Evolutionary conservation across 129 eudicot species (phyloP).

Genomic region (Kitagawia praeruptora): DNA sequence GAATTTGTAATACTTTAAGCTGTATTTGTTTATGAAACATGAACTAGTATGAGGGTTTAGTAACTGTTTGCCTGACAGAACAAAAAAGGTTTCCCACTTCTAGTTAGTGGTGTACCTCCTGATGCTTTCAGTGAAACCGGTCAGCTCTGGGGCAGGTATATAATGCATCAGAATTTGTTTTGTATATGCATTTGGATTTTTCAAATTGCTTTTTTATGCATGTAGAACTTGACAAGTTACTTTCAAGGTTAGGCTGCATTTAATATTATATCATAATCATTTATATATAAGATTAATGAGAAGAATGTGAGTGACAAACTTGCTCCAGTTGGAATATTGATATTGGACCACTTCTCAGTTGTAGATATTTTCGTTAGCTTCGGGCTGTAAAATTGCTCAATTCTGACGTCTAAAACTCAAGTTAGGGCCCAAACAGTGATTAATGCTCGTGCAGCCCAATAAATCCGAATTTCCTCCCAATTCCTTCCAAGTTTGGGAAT

Average conservation of each 20-base stretch:
- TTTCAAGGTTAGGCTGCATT: not conserved
- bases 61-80: constrained; percentile 42
- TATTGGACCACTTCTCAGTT: no score
- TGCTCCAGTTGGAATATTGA: no score
- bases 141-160: constrained; percentile 94
- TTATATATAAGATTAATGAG: not conserved
- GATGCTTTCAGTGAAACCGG: constrained; percentile 99
- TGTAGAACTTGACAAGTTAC: not conserved
- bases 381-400: no score
- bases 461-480: no score
- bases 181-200: not conserved
- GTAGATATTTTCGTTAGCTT: no score
- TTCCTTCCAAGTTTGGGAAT: no score
- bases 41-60: constrained; percentile 8
- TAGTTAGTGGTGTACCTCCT: constrained; percentile 96
- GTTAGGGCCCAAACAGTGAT: no score
- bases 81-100: constrained; percentile 66
- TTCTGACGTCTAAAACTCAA: no score
- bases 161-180: not conserved
- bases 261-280: not conserved
- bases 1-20: not conserved
- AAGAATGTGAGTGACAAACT: not conserved
- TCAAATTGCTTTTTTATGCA: not conserved
- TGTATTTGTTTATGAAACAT: not conserved
- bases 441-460: no score